Percentiles rank a stretch among this genome's conserved stretches.
Evolutionary conservation across 257 asterid species (phyloP).

Genomic region (Solanum etuberosum): DNA sequence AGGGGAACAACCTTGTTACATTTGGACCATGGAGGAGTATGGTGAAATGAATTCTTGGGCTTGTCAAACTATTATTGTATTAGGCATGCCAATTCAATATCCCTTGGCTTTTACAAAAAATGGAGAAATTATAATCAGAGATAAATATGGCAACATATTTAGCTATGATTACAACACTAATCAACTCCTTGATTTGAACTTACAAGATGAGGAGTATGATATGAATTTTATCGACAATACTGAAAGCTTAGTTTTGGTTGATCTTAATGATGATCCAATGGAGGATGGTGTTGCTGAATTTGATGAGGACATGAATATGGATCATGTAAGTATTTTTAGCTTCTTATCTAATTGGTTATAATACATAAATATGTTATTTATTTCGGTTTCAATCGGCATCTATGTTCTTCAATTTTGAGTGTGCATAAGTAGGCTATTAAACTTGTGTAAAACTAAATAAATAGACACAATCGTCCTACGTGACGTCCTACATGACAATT

Average conservation of each 20-base stretch:
- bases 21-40: constrained; percentile 13
- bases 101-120: not conserved
- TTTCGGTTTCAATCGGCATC: not conserved
- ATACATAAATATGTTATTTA: too few relatives aligned
- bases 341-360: not conserved
- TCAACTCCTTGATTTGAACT: not conserved
- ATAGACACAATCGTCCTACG: too few relatives aligned
- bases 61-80: not conserved
- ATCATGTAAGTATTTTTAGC: not conserved
- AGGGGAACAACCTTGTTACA: not conserved
- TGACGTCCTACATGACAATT: not conserved
- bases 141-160: not conserved
- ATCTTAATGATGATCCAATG: not conserved
- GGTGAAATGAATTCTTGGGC: constrained; percentile 6
- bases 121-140: not conserved
- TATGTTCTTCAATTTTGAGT: not conserved
- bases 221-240: not conserved
- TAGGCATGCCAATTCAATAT: not conserved
- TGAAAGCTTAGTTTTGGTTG: not conserved
- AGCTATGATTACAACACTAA: not conserved
- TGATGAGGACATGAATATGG: not conserved
- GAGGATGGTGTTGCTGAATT: not conserved
- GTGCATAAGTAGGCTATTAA: not conserved
- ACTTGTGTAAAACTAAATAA: not conserved
- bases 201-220: not conserved